Percentiles rank a stretch among this genome's conserved stretches.
Conservation (phyloP, 1,284 basidiomycete genomes). For the Ganoderma meredithae region DNA sequence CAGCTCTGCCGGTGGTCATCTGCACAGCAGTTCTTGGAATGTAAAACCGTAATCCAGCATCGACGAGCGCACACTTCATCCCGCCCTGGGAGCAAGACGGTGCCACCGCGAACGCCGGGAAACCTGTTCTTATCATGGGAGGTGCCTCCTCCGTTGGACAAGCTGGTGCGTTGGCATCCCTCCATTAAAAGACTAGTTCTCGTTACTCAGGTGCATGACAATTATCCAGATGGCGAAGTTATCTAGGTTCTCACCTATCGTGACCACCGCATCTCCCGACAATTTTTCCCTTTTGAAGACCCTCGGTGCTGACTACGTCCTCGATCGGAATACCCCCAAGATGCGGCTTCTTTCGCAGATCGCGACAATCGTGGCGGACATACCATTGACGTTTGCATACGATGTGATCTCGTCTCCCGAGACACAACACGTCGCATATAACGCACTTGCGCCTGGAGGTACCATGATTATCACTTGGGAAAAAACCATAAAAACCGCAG, state of each 20-base stretch:
- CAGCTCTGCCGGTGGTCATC: conserved; percentile 39
- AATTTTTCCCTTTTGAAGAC: conserved; percentile 50
- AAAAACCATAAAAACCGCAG: background rate
- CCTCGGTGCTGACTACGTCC: conserved; percentile 34
- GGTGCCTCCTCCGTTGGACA: conserved; percentile 47
- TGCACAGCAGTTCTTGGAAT: conserved; percentile 39
- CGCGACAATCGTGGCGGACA: conserved; percentile 14
- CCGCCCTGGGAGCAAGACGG: conserved; percentile 35
- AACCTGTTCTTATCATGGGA: conserved; percentile 45
- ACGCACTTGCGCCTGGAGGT: conserved; percentile 37
- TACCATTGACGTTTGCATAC: conserved; percentile 45
- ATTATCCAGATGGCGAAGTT: conserved; percentile 53
- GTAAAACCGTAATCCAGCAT: conserved; percentile 28
- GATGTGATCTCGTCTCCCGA: conserved; percentile 33
- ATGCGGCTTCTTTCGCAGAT: conserved; percentile 34
- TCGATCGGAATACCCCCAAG: conserved; percentile 31
- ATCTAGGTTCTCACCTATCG: conserved; percentile 55
- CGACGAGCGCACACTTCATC: conserved; percentile 30
- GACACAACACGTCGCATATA: conserved; percentile 35
- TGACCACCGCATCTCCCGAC: conserved; percentile 53
- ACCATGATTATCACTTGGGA: conserved; percentile 21
- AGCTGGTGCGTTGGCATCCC: conserved; percentile 35
- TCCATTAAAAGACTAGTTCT: background rate
- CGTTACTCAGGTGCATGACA: conserved; percentile 13
- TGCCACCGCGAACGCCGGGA: conserved; percentile 32